Base-by-base conservation (phyloP, 371 early-diverging fungal genomes). In the Mortierella polycephala region DNA sequence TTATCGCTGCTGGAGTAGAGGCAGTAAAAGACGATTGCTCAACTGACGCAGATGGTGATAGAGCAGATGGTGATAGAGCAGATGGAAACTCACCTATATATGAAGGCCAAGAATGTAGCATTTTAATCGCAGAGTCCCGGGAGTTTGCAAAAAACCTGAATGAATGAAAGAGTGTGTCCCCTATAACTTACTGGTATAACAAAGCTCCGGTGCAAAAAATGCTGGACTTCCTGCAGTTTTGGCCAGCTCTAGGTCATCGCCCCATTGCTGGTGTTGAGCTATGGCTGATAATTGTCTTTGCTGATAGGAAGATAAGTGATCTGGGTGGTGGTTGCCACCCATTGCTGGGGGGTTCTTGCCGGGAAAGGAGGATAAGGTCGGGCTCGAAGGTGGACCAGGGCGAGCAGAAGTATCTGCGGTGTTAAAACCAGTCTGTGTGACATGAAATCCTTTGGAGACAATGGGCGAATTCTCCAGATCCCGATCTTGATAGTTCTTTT, bases 141-240 rank as follows among this genome's bases (percentile, higher is more conserved):
- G 30, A 30, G 30, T 30, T 30, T 30, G 30, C 30, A 30, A 30
- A 30, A 30, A 16, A 37, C 8, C 53, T 23, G 6, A 10, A n/a
- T 8, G 13, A 5, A 6, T 46, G 45, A 16, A 41, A 16, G 13
- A 5, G n/a, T n/a, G 7, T 5, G 7, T n/a, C 5, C 20, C 14
- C 14, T 16, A 9, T 42, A 1, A 81, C 55, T 90, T 89, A 49
- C 86, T 83, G 2, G 94, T 87, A 67, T 90, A 92, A 74, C 99
- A 98, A 11, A 97, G 85, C 81, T 98, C 98, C 12, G 98, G 99
- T 16, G 98, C 99, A 86, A 98, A 97, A 79, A 98, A 99, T 6
- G 99, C 98, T 4, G 99, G 99, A 21, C 93, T 94, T 0, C 99
- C 99, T 11, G 95, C 98, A 0, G 99, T 98, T 74, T 96, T 96